A percentile compares a stretch with the other conserved stretches of the same genome.
phyloP scores from a whole-genome alignment of 2,329 filamentous ascomycete genomes.

The Biscogniauxia marginata region DNA sequence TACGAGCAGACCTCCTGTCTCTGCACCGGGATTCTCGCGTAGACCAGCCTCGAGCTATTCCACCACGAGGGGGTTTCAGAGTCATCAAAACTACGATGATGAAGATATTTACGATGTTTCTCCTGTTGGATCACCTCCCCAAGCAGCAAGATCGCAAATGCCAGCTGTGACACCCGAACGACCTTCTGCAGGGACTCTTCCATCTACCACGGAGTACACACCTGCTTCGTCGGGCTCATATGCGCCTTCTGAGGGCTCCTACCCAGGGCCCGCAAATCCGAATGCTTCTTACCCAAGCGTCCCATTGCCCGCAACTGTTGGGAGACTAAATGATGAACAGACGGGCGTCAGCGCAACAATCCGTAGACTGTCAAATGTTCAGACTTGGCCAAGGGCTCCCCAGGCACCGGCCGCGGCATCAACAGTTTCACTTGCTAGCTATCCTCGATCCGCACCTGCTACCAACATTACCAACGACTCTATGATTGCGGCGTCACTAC shows the following conservation, averaged over 20 bases:
- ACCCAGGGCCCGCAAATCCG: conserved; percentile 12
- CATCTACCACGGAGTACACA: conserved; percentile 24
- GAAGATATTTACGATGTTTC: conserved; percentile 32
- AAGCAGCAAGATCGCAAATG: conserved; percentile 27
- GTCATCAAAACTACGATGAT: conserved; percentile 9
- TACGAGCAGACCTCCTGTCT: conserved; percentile 4
- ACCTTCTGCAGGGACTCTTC: conserved; percentile 21
- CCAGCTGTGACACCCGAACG: conserved; percentile 21
- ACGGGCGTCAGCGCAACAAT: conserved; percentile 14
- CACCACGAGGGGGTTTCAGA: not conserved
- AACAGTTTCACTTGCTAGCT: conserved; percentile 27
- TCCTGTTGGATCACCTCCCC: conserved; percentile 24
- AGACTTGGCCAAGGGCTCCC: conserved; percentile 48
- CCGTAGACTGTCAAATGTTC: conserved; percentile 34
- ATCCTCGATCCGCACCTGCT: conserved; percentile 43
- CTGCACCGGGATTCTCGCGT: conserved; percentile 4
- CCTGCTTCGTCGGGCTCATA: conserved; percentile 23
- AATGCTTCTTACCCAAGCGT: conserved; percentile 16
- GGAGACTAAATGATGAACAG: conserved; percentile 8
- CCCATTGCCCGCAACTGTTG: conserved; percentile 10
- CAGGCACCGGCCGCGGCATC: conserved; percentile 25
- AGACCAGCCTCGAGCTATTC: conserved; percentile 19
- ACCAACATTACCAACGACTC: conserved; percentile 32
- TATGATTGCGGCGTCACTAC: conserved; percentile 35
- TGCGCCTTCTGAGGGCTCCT: conserved; percentile 13